Evolutionary conservation across 2,329 filamentous ascomycete genomes (phyloP), one percentile per base, ranked within the genome.

Genomic region (Pseudogymnoascus sp.): DNA sequence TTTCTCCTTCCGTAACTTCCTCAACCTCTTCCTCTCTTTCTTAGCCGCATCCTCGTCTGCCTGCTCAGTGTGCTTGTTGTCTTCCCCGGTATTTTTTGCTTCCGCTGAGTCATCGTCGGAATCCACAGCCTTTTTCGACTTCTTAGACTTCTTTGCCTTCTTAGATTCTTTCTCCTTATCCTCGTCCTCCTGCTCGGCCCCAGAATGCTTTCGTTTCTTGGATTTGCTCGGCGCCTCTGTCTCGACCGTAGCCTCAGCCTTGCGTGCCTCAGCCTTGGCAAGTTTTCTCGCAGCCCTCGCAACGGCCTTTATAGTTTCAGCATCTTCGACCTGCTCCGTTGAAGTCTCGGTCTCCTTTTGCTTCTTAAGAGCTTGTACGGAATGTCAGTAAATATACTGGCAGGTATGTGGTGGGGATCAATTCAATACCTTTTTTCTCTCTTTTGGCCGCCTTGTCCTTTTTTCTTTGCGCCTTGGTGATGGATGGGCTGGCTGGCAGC

Each of bases 301-400:
- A 16, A 63, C 62, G n/a, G 62, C 62, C 21, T 71, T 70, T 61
- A 61, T 73, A 65, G 73, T 75, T 68, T 78, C 67, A 39, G 51
- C 62, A 60, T 66, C 37, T 60, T 71, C 71, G 2, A 67, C 67
- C 69, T 77, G 77, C 78, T 85, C 88, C 76, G 85, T 88, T 77
- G 88, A 21, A 13, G 51, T 2, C 28, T 57, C 51, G 11, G 28
- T 2, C n/a, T 57, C 51, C 51, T 36, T 57, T 57, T 57, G 51
- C 28, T 57, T 57, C 28, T 57, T 57, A 14, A 57, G 51, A 36
- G 51, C 51, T 57, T 11, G 10, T 14, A 6, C 2, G 1, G 28
- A 34, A 57, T 14, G 2, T 4, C 11, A 36, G 51, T 57, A 5
- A 57, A 25, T 8, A 57, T 57, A 57, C 19, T 19, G 11, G 2